Percentiles rank a stretch among this genome's conserved stretches.
phyloP scores from a whole-genome alignment of 169 alveolate species.

The Cryptosporidium canis region DNA sequence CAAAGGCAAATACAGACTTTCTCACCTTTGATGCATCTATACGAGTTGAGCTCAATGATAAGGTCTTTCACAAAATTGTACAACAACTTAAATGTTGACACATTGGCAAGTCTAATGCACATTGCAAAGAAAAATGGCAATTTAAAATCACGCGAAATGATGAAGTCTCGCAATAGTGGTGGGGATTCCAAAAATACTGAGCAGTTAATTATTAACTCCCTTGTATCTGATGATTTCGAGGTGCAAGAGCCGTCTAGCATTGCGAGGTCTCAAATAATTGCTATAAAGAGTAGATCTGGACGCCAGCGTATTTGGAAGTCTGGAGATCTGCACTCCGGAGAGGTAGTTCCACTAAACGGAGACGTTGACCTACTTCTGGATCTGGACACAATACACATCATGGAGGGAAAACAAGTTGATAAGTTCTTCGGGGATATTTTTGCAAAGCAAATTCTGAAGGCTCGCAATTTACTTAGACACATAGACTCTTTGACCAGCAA shows the following conservation, averaged over 20 bases:
- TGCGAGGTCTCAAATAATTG: constrained; percentile 68
- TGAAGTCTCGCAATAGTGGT: constrained; percentile 3
- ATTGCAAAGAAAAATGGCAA: constrained; percentile 54
- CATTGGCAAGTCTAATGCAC: constrained; percentile 64
- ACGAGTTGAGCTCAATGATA: constrained; percentile 59
- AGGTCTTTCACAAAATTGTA: constrained; percentile 67
- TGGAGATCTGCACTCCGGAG: constrained; percentile 49
- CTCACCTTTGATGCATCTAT: constrained; percentile 43
- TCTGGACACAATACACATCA: constrained; percentile 57
- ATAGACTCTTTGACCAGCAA: constrained; percentile 33
- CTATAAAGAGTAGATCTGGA: constrained; percentile 68
- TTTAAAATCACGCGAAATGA: constrained; percentile 21
- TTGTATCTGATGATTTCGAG: constrained; percentile 10
- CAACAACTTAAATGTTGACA: constrained; percentile 57
- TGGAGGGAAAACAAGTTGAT: constrained; percentile 64
- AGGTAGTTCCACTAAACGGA: constrained; percentile 25
- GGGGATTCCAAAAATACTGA: neutral
- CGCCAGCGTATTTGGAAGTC: constrained; percentile 65
- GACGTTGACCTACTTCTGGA: constrained; percentile 55
- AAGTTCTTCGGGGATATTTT: constrained; percentile 63
- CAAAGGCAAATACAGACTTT: constrained; percentile 56
- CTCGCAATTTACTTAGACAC: constrained; percentile 61
- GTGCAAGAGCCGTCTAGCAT: constrained; percentile 51
- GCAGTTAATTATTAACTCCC: neutral
- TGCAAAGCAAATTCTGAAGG: constrained; percentile 64